phyloP scores from a whole-genome alignment of 75 land plant species.

The Larix kaempferi region DNA sequence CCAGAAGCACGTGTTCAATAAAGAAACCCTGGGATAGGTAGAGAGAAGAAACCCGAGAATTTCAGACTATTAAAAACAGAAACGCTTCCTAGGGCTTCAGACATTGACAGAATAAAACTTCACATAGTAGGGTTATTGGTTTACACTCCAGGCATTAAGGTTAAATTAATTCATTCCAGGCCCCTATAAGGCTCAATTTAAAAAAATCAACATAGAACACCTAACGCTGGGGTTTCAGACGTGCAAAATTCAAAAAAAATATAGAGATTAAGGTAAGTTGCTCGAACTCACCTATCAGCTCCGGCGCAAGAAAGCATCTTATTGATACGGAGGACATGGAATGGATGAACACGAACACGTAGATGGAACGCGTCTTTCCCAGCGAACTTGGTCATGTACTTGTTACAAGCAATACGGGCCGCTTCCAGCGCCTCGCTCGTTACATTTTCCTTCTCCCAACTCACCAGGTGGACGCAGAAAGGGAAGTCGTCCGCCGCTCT shows the following conservation, averaged over 20 bases:
- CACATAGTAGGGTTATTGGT: too few species aligned
- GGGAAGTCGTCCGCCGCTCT: constrained; percentile 71
- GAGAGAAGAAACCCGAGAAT: too few species aligned
- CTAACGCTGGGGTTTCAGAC: too few species aligned
- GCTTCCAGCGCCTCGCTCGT: constrained; percentile 69
- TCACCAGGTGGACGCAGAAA: constrained; percentile 64
- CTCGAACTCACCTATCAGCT: constrained; percentile 41
- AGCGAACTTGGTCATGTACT: constrained; percentile 65
- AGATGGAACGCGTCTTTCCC: constrained; percentile 67
- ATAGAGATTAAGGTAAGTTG: background rate
- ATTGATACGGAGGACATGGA: constrained; percentile 69
- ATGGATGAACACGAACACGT: constrained; percentile 65
- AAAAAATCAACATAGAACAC: too few species aligned
- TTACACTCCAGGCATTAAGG: too few species aligned
- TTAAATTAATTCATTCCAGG: too few species aligned
- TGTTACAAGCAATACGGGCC: constrained; percentile 73
- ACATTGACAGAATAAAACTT: too few species aligned
- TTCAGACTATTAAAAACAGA: too few species aligned
- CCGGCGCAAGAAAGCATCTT: constrained; percentile 82
- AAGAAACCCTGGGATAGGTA: too few species aligned
- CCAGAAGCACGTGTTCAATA: too few species aligned
- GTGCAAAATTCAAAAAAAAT: background rate
- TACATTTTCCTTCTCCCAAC: constrained; percentile 74
- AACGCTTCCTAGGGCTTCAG: too few species aligned
- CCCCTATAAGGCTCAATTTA: too few species aligned